These are phyloP conservation scores for Plasmopara halstedii DNA, from an alignment of 352 stramenopile species.

Conservation along the genomic window DNA sequence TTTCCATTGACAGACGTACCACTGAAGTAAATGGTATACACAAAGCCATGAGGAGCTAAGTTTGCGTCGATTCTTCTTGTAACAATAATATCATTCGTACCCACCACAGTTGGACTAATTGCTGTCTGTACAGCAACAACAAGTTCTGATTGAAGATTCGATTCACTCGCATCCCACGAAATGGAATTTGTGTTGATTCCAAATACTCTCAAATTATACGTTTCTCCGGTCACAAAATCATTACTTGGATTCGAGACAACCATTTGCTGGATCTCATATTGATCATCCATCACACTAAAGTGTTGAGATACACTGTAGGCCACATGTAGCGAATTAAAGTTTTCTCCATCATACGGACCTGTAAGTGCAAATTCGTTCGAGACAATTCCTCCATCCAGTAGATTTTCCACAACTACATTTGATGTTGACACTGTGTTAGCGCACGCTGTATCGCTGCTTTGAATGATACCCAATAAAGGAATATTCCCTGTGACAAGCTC, in stretches of 20 bases:
- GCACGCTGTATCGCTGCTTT: constrained; percentile 6
- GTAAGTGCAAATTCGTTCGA: constrained; percentile 38
- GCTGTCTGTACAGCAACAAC: constrained; percentile 15
- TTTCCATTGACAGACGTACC: constrained; percentile 35
- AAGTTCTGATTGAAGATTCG: constrained; percentile 13
- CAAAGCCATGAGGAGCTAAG: constrained; percentile 40
- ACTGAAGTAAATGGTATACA: constrained; percentile 76
- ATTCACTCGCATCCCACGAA: constrained; percentile 51
- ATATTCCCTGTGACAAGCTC: constrained; percentile 50
- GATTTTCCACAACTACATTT: constrained; percentile 12
- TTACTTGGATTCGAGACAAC: constrained; percentile 38
- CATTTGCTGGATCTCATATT: constrained; percentile 64
- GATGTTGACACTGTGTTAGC: constrained; percentile 3
- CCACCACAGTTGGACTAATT: constrained; percentile 13
- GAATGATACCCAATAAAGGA: constrained; percentile 12
- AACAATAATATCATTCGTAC: constrained; percentile 37
- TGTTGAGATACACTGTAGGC: constrained; percentile 55
- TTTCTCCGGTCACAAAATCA: constrained; percentile 25
- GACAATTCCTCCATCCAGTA: constrained; percentile 17
- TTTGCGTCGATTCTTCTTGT: constrained; percentile 36
- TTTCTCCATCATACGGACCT: constrained; percentile 48
- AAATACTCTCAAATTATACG: constrained; percentile 35
- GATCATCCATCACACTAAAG: constrained; percentile 61
- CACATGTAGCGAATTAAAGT: constrained; percentile 23
- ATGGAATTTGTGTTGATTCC: constrained; percentile 31